These are phyloP conservation scores for Colletotrichum acutatum DNA, from an alignment of 2,329 filamentous ascomycete species.

Conservation along the genomic window DNA sequence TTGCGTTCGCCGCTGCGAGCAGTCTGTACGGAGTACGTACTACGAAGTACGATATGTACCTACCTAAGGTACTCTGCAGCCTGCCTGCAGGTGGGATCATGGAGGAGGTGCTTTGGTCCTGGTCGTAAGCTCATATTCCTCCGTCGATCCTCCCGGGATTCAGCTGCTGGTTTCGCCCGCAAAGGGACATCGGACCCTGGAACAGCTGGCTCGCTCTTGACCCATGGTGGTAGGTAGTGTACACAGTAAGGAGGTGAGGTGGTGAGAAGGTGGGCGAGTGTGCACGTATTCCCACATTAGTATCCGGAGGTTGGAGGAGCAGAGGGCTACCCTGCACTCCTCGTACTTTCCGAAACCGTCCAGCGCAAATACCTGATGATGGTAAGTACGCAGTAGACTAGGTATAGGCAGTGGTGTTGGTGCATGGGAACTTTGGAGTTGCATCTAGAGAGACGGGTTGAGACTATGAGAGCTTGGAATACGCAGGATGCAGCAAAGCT, in stretches of 20 bases:
- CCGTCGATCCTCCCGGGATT: conserved; percentile 5
- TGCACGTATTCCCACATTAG: neutral
- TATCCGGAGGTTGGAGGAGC: neutral
- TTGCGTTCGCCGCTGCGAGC: neutral
- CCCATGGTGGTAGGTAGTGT: neutral
- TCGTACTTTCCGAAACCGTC: neutral
- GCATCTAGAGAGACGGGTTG: neutral
- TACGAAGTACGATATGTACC: too few species aligned
- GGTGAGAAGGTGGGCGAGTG: neutral
- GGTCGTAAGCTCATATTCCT: neutral
- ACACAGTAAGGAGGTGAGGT: too few species aligned
- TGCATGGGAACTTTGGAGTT: neutral
- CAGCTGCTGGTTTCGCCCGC: neutral
- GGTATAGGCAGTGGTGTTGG: neutral
- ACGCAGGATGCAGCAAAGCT: neutral
- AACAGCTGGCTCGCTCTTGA: neutral
- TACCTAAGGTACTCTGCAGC: too few species aligned
- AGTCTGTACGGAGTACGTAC: too few species aligned
- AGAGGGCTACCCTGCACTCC: neutral
- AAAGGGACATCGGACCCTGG: neutral
- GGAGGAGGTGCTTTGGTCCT: neutral
- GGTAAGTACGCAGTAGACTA: neutral
- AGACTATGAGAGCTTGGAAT: neutral
- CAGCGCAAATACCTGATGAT: neutral
- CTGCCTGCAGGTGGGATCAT: neutral